These are phyloP conservation scores for Thalassiosira sp. DNA, from an alignment of 352 stramenopile genomes.

Conservation along the genomic window DNA sequence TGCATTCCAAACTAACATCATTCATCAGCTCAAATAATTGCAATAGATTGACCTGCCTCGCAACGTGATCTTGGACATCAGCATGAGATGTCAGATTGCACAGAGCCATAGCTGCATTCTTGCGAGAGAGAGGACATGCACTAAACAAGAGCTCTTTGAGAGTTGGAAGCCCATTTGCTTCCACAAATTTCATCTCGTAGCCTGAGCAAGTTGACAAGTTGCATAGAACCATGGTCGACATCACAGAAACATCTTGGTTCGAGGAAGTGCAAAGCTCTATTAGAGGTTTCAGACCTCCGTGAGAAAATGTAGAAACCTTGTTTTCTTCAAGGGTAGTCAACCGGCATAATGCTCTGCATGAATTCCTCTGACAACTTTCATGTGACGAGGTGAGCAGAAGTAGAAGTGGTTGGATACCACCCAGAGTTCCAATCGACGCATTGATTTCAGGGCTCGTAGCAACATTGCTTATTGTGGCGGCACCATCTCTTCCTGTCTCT, in stretches of 20 bases:
- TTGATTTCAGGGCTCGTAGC: constrained; percentile 90
- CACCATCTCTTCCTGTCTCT: constrained; percentile 85
- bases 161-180: constrained; percentile 69
- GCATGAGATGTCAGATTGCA: constrained; percentile 58
- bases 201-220: constrained; percentile 91
- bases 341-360: constrained; percentile 87
- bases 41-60: constrained; percentile 80
- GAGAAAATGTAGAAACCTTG: constrained; percentile 29
- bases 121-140: constrained; percentile 32
- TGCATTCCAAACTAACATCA: constrained; percentile 83
- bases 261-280: constrained; percentile 39
- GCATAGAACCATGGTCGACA: constrained; percentile 88
- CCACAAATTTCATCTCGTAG: constrained; percentile 90
- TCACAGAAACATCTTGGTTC: constrained; percentile 30
- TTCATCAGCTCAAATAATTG: constrained; percentile 86
- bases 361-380: constrained; percentile 83
- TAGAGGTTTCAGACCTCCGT: constrained; percentile 40
- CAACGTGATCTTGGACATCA: constrained; percentile 63
- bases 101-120: constrained; percentile 60
- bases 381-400: constrained; percentile 75
- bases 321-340: constrained; percentile 56
- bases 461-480: constrained; percentile 92
- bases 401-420: constrained; percentile 86
- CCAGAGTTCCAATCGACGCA: constrained; percentile 86
- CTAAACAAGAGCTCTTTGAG: constrained; percentile 33